Base-by-base conservation (phyloP, 768 basidiomycete species). In the Boletus rubroflammeus region DNA sequence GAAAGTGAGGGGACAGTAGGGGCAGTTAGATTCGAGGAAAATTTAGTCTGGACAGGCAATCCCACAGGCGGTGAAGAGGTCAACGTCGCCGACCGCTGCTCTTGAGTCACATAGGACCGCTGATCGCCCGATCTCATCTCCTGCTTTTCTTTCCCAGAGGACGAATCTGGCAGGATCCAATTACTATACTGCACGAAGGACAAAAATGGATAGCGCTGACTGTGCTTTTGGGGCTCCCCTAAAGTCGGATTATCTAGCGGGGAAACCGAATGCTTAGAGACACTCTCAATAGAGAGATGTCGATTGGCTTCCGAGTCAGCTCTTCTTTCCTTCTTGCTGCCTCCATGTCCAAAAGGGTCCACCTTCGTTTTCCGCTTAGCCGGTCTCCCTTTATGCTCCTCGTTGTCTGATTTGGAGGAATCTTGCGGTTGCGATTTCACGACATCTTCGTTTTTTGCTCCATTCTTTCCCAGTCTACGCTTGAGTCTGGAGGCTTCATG, bases 401-500 rank as follows among this genome's bases (percentile, higher is more conserved):
- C 85, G 41, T 79, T 76, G 38, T 79, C 76, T 38, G 69, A 62
- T 34, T 56, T 64, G 61, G 72, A 53, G 54, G 54, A 48, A 60
- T 58, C 47, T 64, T 60, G 51, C 5, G 53, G 41, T 23, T 59
- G 50, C 0, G 61, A 70, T 17, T 67, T 72, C 19, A 78, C 75
- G 36, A 78, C 76, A 40, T 75, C 62, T 19, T 64, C 53, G 15
- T 78, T 77, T 64, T 83, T 88, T 51, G 76, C 76, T 6, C 73
- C 68, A 50, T 73, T 72, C 35, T 76, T 82, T 11, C 74, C 62
- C 2, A 92, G 76, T 62, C 78, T 82, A 50, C 77, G 76, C 65
- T 82, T 85, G 19, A 92, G 75, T 57, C 80, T 81, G 17, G 79
- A 80, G n/a, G 76, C 73, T 51, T 88, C 88, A 36, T 80, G 76